A percentile compares a stretch with the other conserved stretches of the same genome.
phyloP scores from a whole-genome alignment of 306 rosid genomes.

The Calophaca sinica region DNA sequence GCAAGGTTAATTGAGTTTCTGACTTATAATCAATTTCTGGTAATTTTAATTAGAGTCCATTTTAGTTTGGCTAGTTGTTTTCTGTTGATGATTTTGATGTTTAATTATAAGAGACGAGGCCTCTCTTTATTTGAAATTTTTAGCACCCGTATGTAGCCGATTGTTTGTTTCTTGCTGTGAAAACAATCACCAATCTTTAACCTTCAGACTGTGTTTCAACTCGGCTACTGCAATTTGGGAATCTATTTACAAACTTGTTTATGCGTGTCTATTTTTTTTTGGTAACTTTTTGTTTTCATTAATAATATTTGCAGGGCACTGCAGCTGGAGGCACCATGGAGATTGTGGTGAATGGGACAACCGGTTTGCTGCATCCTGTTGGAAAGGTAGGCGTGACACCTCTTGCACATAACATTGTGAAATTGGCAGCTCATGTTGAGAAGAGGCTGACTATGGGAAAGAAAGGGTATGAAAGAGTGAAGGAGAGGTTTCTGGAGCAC shows the following conservation, averaged over 20 bases:
- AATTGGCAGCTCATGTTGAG: slow-evolving; percentile 83
- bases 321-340: slow-evolving; percentile 97
- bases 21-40: slow-evolving; percentile 1
- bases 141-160: background rate
- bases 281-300: background rate
- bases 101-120: background rate
- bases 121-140: background rate
- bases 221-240: slow-evolving; percentile 12
- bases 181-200: background rate
- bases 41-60: slow-evolving; percentile 15
- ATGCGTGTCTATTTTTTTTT: background rate
- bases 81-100: slow-evolving; percentile 4
- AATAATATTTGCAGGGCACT: slow-evolving; percentile 62
- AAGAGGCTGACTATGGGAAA: slow-evolving; percentile 90
- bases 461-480: slow-evolving; percentile 81
- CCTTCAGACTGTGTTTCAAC: background rate
- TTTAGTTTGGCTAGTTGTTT: slow-evolving; percentile 1
- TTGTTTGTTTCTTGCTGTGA: slow-evolving; percentile 27
- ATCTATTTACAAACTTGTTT: background rate
- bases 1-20: slow-evolving; percentile 7
- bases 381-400: slow-evolving; percentile 78
- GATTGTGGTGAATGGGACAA: slow-evolving; percentile 83
- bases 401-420: slow-evolving; percentile 80
- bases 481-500: slow-evolving; percentile 78
- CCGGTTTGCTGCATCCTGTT: slow-evolving; percentile 80